Evolutionary conservation across 371 early-diverging fungal genomes (phyloP).

Genomic region (Apophysomyces variabilis): DNA sequence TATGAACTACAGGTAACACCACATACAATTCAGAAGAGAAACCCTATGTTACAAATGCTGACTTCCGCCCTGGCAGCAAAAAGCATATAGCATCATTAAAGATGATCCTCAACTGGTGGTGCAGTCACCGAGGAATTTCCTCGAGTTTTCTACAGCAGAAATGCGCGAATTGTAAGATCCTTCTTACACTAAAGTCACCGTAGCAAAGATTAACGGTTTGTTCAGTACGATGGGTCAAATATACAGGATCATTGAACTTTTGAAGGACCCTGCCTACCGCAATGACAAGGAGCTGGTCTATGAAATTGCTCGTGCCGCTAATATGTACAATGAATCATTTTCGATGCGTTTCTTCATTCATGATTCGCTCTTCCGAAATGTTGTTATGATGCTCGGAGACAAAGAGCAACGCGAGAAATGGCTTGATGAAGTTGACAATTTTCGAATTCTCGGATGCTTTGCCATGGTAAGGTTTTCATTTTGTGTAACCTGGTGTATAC

Average conservation of each 20-base stretch:
- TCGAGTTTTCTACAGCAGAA: constrained; percentile 61
- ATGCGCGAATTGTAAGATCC: constrained; percentile 61
- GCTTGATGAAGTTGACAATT: constrained; percentile 57
- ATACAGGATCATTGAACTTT: constrained; percentile 42
- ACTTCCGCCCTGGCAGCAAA: constrained; percentile 23
- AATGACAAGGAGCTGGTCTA: constrained; percentile 19
- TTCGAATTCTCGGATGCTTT: constrained; percentile 67
- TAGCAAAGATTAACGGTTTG: neutral
- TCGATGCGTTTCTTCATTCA: constrained; percentile 71
- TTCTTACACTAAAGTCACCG: too few species aligned
- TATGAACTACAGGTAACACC: constrained; percentile 44
- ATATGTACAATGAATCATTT: constrained; percentile 63
- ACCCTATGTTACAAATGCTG: neutral
- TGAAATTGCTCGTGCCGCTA: constrained; percentile 22
- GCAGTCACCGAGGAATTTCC: constrained; percentile 56
- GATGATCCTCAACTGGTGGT: constrained; percentile 63
- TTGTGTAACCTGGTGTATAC: neutral
- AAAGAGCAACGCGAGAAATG: constrained; percentile 62
- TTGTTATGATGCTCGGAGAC: constrained; percentile 62
- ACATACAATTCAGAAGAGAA: too few species aligned
- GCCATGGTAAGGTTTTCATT: constrained; percentile 59
- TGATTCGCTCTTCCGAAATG: constrained; percentile 62
- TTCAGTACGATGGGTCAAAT: constrained; percentile 64
- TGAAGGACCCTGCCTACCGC: constrained; percentile 9
- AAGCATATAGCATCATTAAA: constrained; percentile 57